These are phyloP conservation scores for Camelina hispida DNA, from an alignment of 345 rosid genomes.

Conservation along the genomic window DNA sequence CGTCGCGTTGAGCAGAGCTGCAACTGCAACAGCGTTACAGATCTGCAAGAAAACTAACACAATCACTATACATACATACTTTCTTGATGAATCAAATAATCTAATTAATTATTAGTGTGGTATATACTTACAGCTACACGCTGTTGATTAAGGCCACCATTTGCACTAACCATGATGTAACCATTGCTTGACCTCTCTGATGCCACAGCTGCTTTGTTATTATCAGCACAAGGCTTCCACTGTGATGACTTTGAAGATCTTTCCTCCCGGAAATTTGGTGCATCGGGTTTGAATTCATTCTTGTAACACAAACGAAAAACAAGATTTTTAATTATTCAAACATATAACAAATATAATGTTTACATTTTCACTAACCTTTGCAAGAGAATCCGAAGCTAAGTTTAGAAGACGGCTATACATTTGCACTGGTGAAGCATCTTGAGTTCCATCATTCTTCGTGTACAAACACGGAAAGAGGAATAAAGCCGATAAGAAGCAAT, in stretches of 20 bases:
- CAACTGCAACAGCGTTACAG: conserved; percentile 83
- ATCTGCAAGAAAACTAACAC: conserved; percentile 53
- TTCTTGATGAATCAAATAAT: conserved; percentile 15
- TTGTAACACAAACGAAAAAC: conserved; percentile 37
- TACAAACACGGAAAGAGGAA: conserved; percentile 1
- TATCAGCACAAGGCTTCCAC: conserved; percentile 89
- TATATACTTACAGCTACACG: conserved; percentile 81
- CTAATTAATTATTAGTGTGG: background rate
- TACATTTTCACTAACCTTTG: conserved; percentile 57
- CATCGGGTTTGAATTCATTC: conserved; percentile 62
- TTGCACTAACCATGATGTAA: conserved; percentile 80
- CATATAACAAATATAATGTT: background rate
- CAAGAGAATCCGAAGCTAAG: conserved; percentile 72
- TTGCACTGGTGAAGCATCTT: conserved; percentile 54
- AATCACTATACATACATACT: conserved; percentile 15
- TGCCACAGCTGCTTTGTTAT: conserved; percentile 34
- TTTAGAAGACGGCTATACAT: conserved; percentile 75
- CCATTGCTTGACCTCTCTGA: conserved; percentile 65
- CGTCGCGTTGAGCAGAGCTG: conserved; percentile 78
- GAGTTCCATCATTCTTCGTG: conserved; percentile 47
- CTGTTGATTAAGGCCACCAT: conserved; percentile 96
- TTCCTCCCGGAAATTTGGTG: conserved; percentile 59
- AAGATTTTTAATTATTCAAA: background rate
- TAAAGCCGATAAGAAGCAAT: background rate
- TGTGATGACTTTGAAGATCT: conserved; percentile 54